phyloP scores from a whole-genome alignment of 192 early-diverging fungal genomes.

The Coemansia sp. region DNA sequence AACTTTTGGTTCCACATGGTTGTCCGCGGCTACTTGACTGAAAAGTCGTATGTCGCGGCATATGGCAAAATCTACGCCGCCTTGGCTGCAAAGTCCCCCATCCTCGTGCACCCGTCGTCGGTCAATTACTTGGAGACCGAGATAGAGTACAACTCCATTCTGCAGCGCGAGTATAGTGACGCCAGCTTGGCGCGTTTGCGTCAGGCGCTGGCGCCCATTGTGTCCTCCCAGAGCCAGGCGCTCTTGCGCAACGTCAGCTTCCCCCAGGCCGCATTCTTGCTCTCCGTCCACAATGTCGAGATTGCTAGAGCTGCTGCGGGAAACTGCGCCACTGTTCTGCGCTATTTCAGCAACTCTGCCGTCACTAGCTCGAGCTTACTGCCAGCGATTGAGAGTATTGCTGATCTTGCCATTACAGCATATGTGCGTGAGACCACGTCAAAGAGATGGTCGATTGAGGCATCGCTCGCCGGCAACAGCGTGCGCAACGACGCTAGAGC shows the following conservation, averaged over 20 bases:
- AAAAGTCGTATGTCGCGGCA: constrained; percentile 74
- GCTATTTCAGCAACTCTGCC: constrained; percentile 87
- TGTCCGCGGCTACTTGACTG: constrained; percentile 73
- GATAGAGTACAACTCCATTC: constrained; percentile 83
- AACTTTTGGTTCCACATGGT: constrained; percentile 93
- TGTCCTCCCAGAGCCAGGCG: constrained; percentile 60
- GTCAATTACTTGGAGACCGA: constrained; percentile 85
- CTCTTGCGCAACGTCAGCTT: constrained; percentile 70
- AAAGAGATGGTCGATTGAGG: constrained; percentile 32
- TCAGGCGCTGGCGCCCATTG: constrained; percentile 40
- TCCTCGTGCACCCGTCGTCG: constrained; percentile 71
- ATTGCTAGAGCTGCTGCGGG: constrained; percentile 71
- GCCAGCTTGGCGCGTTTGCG: constrained; percentile 53
- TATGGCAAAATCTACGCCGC: constrained; percentile 69
- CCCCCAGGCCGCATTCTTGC: constrained; percentile 77
- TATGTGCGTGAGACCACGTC: constrained; percentile 51
- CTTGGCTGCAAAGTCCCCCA: constrained; percentile 86
- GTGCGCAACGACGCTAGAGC: constrained; percentile 5
- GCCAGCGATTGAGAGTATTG: constrained; percentile 77
- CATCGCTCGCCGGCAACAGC: constrained; percentile 23
- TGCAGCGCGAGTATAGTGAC: constrained; percentile 59
- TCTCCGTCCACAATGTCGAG: constrained; percentile 86
- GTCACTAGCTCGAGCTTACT: constrained; percentile 77
- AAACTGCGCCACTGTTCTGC: constrained; percentile 70
- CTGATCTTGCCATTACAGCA: constrained; percentile 57